These are phyloP conservation scores for Hyphodiscus sp. DNA, from an alignment of 2,329 filamentous ascomycete species.

Conservation along the genomic window DNA sequence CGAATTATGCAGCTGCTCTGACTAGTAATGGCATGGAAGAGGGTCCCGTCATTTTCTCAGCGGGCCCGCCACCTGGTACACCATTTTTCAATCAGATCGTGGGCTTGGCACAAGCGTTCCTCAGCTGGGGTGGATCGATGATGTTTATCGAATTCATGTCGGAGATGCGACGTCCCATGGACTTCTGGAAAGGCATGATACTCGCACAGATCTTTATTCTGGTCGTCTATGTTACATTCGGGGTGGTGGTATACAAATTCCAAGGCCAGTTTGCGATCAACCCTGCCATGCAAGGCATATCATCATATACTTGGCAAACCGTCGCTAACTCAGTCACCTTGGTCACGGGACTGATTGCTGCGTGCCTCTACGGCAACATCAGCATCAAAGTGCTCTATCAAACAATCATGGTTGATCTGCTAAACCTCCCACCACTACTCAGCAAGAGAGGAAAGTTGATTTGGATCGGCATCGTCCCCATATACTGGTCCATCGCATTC, in stretches of 20 bases:
- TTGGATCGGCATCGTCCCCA: slow-evolving; percentile 28
- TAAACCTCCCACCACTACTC: slow-evolving; percentile 34
- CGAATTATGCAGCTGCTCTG: neutral
- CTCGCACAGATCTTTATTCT: slow-evolving; percentile 36
- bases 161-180: slow-evolving; percentile 37
- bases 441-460: slow-evolving; percentile 28
- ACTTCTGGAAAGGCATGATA: slow-evolving; percentile 37
- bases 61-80: neutral
- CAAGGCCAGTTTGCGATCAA: slow-evolving; percentile 6
- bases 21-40: neutral
- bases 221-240: slow-evolving; percentile 36
- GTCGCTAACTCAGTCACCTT: slow-evolving; percentile 39
- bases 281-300: slow-evolving; percentile 1
- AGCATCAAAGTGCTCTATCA: slow-evolving; percentile 37
- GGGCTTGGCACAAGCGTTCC: slow-evolving; percentile 44
- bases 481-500: neutral
- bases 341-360: slow-evolving; percentile 32
- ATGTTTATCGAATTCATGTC: slow-evolving; percentile 51
- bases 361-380: slow-evolving; percentile 32
- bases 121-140: slow-evolving; percentile 48
- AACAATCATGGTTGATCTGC: slow-evolving; percentile 34
- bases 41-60: neutral
- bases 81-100: slow-evolving; percentile 34
- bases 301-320: slow-evolving; percentile 35
- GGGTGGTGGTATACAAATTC: slow-evolving; percentile 10